These are phyloP conservation scores for Ogataea henricii DNA, from an alignment of 805 yeast genomes.

Conservation along the genomic window DNA sequence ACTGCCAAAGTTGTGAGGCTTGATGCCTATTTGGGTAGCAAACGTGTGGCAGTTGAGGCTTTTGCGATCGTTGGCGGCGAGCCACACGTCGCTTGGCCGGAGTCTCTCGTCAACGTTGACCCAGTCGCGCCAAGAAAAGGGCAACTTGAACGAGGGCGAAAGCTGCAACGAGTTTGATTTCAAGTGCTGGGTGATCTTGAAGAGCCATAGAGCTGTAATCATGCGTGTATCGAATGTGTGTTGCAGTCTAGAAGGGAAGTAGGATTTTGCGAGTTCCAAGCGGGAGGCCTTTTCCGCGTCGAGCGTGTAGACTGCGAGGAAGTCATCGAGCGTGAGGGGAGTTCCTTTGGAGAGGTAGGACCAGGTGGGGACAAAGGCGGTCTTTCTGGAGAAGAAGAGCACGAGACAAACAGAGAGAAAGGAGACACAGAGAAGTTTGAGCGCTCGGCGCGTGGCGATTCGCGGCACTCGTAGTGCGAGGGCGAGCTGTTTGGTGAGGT, in stretches of 20 bases:
- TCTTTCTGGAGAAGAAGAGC: not conserved
- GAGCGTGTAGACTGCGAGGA: conserved; percentile 6
- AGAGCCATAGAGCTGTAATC: conserved; percentile 21
- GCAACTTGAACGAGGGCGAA: conserved; percentile 21
- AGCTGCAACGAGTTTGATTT: conserved; percentile 3
- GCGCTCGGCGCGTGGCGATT: not conserved
- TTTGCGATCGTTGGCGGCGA: conserved; percentile 8
- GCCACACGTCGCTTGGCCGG: conserved; percentile 23
- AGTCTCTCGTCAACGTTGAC: conserved; percentile 28
- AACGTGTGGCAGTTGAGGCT: conserved; percentile 22
- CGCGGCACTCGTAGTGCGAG: conserved; percentile 5
- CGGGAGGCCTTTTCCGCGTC: not conserved
- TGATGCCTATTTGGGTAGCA: conserved; percentile 21
- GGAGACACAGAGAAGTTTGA: not conserved
- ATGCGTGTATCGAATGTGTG: conserved; percentile 24
- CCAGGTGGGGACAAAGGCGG: conserved; percentile 3
- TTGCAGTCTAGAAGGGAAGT: conserved; percentile 9
- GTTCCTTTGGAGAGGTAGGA: not conserved
- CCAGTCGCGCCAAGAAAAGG: conserved; percentile 37
- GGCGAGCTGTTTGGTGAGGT: conserved; percentile 3
- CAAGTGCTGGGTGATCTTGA: conserved; percentile 15
- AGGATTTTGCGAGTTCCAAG: conserved; percentile 11
- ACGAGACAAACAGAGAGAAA: not conserved
- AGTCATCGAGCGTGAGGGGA: conserved; percentile 6
- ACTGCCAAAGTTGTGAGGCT: not conserved